Base-by-base conservation (phyloP, 108 stramenopile species). In the Nitzschia sp. region DNA sequence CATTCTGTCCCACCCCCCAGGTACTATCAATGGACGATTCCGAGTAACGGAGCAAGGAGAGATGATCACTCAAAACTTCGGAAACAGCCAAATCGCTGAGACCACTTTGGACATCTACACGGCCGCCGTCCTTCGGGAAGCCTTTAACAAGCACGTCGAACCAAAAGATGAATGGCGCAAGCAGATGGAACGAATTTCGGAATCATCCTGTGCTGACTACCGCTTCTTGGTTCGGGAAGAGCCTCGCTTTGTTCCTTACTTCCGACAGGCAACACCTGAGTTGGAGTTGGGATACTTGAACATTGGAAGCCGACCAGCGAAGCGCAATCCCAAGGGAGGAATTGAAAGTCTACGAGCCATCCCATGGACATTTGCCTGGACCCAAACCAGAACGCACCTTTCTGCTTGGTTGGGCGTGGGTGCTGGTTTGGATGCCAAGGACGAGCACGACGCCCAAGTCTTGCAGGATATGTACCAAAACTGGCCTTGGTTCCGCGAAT, bases 31-130 rank as follows among this genome's bases (percentile, higher is more conserved):
- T 67, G 98, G 98, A n/a, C 83, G 93, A 28, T 98, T 97, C 94
- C 93, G 98, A 22, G 96, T 98, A 27, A 98, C 98, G 8, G 98
- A 98, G 70, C 98, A 98, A 80, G 98, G 98, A 31, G 98, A 98
- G 80, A 98, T 98, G 98, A 97, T 98, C 63, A 88, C 88, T 23
- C 96, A 97, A 71, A 98, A 97, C 81, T 98, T 97, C 73, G 98
- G 98, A 21, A 79, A 88, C n/a, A 57, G 70, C 25, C 79, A 82
- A 50, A 90, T 97, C 57, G 94, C 96, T 16, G 95, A 97, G 61
- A 78, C 88, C 29, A 96, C 94, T 2, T 78, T 98, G 25, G 98
- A 98, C 76, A 90, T 97, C 66, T 97, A 97, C 87, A 97, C 97
- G 3, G 88, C 98, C 13, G 98, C 94, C 1, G 87, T 98, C 2